Base-by-base conservation (phyloP, 345 rosid genomes). In the Clausena lansium region DNA sequence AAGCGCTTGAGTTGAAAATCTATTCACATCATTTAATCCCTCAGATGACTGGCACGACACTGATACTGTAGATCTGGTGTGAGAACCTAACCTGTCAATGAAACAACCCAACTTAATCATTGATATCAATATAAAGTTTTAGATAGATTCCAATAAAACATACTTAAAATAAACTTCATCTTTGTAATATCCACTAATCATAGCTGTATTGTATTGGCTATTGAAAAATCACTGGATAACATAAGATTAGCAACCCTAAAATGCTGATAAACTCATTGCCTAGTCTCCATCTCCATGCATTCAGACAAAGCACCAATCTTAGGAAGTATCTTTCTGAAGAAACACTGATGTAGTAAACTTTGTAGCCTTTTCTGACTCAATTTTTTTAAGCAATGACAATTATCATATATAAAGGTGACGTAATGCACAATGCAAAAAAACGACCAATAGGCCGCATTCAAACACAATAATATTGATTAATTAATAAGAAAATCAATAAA, bases 71-170 rank as follows among this genome's bases (percentile, higher is more conserved):
- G 73, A 81, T 36, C 62, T 76, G 28, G 75, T 19, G 71, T 24
- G 60, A 76, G 68, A 38, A 68, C 76, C 75, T 52, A 82, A 71
- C 74, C 91, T 86, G 70, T 22, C 25, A 67, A 83, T 13, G 6
- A 28, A 27, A 2, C 15, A 71, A 57, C 10, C n/a, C 13, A 30
- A 58, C 50, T 33, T 27, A 28, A 72, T 24, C 33, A 39, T 54
- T 33, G 7, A 52, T 67, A 13, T 8, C 5, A 7, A 63, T 38
- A 66, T n/a, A 28, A 58, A 58, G 38, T 17, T 20, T 60, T 33
- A 22, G 32, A 32, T 71, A 54, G 28, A 52, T 52, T 35, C 38
- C 22, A n/a, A 20, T 17, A 57, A 36, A 1, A 24, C 17, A 14
- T 24, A 15, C 19, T 17, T 7, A 63, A 7, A 61, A 61, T 1